phyloP scores from a whole-genome alignment of 2,329 filamentous ascomycete genomes.

The Emericellopsis cladophorae region DNA sequence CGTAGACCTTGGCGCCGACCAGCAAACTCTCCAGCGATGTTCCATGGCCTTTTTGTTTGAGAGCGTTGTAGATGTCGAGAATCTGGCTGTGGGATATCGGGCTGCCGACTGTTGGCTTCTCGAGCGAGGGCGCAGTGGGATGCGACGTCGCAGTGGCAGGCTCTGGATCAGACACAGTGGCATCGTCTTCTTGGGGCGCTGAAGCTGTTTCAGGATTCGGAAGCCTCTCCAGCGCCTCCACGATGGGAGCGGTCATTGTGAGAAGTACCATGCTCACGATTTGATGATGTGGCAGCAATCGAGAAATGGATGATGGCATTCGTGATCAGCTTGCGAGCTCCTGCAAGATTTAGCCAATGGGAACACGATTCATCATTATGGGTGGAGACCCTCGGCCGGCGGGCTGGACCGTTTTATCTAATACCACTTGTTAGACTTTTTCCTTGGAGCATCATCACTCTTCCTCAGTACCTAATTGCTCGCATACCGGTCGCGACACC shows the following conservation, averaged over 20 bases:
- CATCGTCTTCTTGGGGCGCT: conserved; percentile 1
- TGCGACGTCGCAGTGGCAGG: not conserved
- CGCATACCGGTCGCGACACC: not conserved
- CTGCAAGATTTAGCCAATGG: not conserved
- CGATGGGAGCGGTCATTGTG: conserved; percentile 59
- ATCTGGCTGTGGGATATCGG: conserved; percentile 63
- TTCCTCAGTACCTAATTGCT: too few species aligned
- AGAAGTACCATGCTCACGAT: conserved; percentile 55
- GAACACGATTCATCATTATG: not conserved
- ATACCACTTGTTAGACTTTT: not conserved
- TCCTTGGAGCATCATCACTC: too few species aligned
- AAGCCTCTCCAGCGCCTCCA: conserved; percentile 41
- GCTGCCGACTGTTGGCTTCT: conserved; percentile 40
- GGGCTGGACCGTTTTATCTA: conserved; percentile 1
- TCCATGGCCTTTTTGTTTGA: conserved; percentile 23
- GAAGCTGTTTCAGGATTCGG: conserved; percentile 4
- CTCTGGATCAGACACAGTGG: conserved; percentile 7
- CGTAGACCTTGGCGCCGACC: conserved; percentile 57
- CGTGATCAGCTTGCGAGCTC: not conserved
- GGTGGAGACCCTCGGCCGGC: not conserved
- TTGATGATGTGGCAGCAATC: not conserved
- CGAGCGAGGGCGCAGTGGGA: conserved; percentile 33
- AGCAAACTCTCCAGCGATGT: conserved; percentile 54
- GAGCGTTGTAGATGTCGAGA: conserved; percentile 43
- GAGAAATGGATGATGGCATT: not conserved